Conservation (phyloP, 345 rosid genomes). For the Jatropha curcas region DNA sequence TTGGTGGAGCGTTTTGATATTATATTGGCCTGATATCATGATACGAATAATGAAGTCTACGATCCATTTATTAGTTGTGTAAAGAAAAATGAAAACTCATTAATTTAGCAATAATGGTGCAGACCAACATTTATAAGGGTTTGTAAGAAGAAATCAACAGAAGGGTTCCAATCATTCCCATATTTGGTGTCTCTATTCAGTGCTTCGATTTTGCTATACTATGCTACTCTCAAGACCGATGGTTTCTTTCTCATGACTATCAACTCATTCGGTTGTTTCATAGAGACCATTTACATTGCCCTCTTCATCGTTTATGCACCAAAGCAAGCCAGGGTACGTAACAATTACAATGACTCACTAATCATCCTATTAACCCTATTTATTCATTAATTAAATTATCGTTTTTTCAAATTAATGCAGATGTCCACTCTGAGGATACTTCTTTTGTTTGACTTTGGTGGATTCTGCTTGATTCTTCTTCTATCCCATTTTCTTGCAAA, state of each 20-base stretch:
- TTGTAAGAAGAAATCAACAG: slow-evolving; percentile 69
- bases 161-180: slow-evolving; percentile 72
- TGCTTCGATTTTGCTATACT: slow-evolving; percentile 65
- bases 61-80: background rate
- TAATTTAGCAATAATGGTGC: background rate
- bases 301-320: slow-evolving; percentile 54
- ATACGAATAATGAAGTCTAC: too few relatives aligned
- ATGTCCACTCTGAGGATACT: slow-evolving; percentile 45
- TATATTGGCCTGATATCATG: too few relatives aligned
- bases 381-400: background rate
- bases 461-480: slow-evolving; percentile 44
- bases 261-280: slow-evolving; percentile 59
- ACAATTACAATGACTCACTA: background rate
- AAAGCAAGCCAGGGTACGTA: slow-evolving; percentile 50
- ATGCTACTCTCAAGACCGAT: slow-evolving; percentile 56
- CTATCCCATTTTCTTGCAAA: slow-evolving; percentile 45
- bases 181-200: slow-evolving; percentile 64
- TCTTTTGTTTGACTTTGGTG: slow-evolving; percentile 49
- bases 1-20: too few relatives aligned
- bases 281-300: slow-evolving; percentile 60
- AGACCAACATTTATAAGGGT: slow-evolving; percentile 71
- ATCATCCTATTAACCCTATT: background rate
- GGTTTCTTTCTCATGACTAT: slow-evolving; percentile 68
- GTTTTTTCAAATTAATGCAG: slow-evolving; percentile 34
- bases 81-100: background rate